phyloP scores from a whole-genome alignment of 176 grass and related monocot genomes.

The Juncus effusus region DNA sequence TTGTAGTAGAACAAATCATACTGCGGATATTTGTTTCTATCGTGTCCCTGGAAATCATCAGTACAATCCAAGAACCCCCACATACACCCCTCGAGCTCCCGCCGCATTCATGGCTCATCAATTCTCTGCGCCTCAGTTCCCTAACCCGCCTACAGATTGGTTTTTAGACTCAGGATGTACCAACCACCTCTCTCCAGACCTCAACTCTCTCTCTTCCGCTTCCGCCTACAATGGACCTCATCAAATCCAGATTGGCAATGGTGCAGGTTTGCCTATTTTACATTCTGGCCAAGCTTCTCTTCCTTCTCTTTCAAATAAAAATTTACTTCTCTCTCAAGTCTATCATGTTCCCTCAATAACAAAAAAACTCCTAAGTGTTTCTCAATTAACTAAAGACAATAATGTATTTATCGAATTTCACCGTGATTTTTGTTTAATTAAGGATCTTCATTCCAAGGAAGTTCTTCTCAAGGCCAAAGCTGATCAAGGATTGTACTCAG shows the following conservation, averaged over 20 bases:
- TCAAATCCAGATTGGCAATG: neutral
- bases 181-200: no score
- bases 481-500: neutral
- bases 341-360: constrained; percentile 1
- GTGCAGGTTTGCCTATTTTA: constrained; percentile 3
- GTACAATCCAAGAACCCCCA: no score
- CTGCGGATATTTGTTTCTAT: no score
- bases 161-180: no score
- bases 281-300: constrained; percentile 2
- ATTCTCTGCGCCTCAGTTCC: no score
- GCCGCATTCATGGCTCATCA: no score
- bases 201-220: no score
- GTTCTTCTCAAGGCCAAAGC: neutral
- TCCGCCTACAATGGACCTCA: neutral
- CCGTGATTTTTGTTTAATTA: neutral
- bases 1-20: no score
- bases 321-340: neutral
- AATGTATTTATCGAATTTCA: neutral
- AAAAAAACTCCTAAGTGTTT: constrained; percentile 10
- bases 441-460: neutral
- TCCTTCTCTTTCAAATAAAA: neutral
- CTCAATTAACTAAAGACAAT: constrained; percentile 4
- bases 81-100: no score
- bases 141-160: no score
- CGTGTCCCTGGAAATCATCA: no score